Evolutionary conservation across 768 basidiomycete genomes (phyloP).

Genomic region (Calocybe indica): DNA sequence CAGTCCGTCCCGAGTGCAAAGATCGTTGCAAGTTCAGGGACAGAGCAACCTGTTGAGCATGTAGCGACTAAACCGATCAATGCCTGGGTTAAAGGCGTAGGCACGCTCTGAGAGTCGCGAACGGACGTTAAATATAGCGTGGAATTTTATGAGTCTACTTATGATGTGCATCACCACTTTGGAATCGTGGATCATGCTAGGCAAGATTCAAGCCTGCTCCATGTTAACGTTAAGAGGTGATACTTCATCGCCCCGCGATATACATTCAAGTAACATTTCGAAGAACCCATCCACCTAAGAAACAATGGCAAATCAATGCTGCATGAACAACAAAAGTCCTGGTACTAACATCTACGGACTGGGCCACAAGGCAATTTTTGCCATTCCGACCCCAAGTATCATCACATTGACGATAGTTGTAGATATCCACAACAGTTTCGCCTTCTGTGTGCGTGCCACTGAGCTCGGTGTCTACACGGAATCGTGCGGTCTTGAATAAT

Average conservation of each 20-base stretch:
- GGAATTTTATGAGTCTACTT: not conserved
- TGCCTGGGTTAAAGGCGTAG: conserved; percentile 26
- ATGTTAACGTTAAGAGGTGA: conserved; percentile 48
- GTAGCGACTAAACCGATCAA: conserved; percentile 23
- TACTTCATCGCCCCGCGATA: conserved; percentile 49
- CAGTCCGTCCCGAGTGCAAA: not conserved
- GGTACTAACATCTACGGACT: conserved; percentile 56
- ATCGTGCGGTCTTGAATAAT: conserved; percentile 55
- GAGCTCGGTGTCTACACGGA: conserved; percentile 80
- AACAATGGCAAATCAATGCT: not conserved
- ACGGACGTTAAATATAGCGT: not conserved
- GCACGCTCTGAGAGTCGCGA: conserved; percentile 10
- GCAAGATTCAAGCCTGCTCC: not conserved
- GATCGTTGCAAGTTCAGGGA: not conserved
- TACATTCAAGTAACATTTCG: conserved; percentile 53
- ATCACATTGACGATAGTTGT: conserved; percentile 53
- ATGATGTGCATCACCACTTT: not conserved
- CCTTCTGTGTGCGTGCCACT: conserved; percentile 60
- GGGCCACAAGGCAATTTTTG: conserved; percentile 72
- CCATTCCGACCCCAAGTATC: conserved; percentile 68
- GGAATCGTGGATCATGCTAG: not conserved
- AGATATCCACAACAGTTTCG: conserved; percentile 78
- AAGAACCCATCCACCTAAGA: conserved; percentile 61
- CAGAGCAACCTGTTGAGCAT: not conserved
- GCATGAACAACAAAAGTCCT: not conserved